These are phyloP conservation scores for Talaromyces sp. DNA, from an alignment of 2,329 filamentous ascomycete species.

Conservation along the genomic window DNA sequence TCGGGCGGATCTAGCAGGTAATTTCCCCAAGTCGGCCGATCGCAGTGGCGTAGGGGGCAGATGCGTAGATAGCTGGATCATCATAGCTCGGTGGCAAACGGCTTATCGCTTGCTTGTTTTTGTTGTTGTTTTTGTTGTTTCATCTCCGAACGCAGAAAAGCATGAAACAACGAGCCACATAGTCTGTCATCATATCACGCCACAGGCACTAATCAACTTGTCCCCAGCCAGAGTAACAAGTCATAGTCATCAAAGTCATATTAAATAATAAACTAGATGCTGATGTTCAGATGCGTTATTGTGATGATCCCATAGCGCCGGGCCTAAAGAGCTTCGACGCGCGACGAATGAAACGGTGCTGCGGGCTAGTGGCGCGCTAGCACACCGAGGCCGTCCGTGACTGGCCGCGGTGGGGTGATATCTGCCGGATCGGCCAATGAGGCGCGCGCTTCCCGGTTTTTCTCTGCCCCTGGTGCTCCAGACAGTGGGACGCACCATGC, in stretches of 20 bases:
- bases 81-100: not conserved
- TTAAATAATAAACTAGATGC: not conserved
- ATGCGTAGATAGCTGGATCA: not conserved
- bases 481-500: not conserved
- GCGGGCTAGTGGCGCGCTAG: not conserved
- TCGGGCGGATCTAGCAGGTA: not conserved
- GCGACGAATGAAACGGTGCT: not conserved
- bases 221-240: not conserved
- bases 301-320: not conserved
- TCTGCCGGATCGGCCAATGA: not conserved
- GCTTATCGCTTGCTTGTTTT: not conserved
- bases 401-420: not conserved
- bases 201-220: not conserved
- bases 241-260: not conserved
- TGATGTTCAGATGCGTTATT: not conserved
- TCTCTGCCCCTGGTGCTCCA: not conserved
- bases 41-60: not conserved
- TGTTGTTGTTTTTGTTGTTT: not conserved
- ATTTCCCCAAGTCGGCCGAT: not conserved
- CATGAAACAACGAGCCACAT: not conserved
- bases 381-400: not conserved
- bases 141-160: not conserved
- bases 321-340: not conserved
- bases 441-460: slow-evolving; percentile 6
- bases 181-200: too few species aligned